Conservation (phyloP, 352 stramenopile genomes). For the Pythium biforme region DNA sequence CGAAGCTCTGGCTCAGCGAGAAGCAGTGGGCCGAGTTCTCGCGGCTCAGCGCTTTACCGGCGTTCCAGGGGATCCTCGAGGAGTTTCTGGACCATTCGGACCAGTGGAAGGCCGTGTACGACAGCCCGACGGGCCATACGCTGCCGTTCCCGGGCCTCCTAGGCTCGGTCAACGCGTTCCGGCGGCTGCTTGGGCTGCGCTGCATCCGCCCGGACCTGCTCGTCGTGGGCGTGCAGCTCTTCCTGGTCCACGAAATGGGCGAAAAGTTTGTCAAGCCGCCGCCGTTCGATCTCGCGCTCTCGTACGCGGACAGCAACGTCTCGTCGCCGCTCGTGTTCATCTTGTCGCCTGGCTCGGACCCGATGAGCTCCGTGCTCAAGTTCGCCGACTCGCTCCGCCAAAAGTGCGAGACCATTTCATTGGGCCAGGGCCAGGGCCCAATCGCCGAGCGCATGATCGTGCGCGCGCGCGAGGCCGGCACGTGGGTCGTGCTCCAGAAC, state of each 20-base stretch:
- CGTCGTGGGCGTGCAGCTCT: slow-evolving; percentile 88
- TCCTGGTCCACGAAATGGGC: slow-evolving; percentile 88
- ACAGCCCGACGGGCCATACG: slow-evolving; percentile 75
- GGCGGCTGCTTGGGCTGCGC: slow-evolving; percentile 68
- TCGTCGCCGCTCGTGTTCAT: slow-evolving; percentile 92
- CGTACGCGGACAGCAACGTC: slow-evolving; percentile 85
- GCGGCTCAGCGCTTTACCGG: slow-evolving; percentile 72
- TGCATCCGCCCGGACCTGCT: slow-evolving; percentile 86
- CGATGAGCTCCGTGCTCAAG: slow-evolving; percentile 90
- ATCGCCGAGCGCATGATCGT: slow-evolving; percentile 90
- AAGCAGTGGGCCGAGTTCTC: slow-evolving; percentile 94
- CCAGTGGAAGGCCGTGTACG: slow-evolving; percentile 89
- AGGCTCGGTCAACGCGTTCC: slow-evolving; percentile 64
- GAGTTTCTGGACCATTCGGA: slow-evolving; percentile 78
- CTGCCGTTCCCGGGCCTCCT: slow-evolving; percentile 75
- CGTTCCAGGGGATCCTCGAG: slow-evolving; percentile 76
- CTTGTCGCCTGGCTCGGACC: slow-evolving; percentile 88
- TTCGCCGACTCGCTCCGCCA: slow-evolving; percentile 75
- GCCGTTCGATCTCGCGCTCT: slow-evolving; percentile 87
- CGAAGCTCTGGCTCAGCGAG: slow-evolving; percentile 88
- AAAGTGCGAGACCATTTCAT: slow-evolving; percentile 88
- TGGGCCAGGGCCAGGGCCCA: slow-evolving; percentile 90
- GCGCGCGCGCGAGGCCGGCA: slow-evolving; percentile 72
- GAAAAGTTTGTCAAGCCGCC: slow-evolving; percentile 91
- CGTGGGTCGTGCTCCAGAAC: slow-evolving; percentile 93